Base-by-base conservation (phyloP, 2,329 filamentous ascomycete species). In the Verticillium zaregamsianum region DNA sequence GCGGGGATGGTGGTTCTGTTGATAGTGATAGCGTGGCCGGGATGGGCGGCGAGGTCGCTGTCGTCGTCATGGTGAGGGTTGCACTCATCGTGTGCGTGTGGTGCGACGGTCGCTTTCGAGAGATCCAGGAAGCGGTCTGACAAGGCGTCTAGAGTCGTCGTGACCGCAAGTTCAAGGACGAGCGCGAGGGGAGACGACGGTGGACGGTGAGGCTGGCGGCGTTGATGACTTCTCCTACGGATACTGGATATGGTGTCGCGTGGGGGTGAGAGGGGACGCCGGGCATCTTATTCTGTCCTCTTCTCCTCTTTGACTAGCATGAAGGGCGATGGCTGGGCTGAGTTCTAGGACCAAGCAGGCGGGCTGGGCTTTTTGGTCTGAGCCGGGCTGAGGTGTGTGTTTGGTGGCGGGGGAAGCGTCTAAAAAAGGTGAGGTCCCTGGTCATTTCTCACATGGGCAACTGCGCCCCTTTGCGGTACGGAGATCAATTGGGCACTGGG, bases 1-100 rank as follows among this genome's bases (percentile, higher is more conserved):
- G 62, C 62, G 56, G 52, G 62, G 40, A 62, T 56, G 63, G 63
- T 31, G 45, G 62, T 40, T 64, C 62, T 31, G 64, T 65, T 23
- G 63, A 64, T 57, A 65, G 63, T 28, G 64, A 65, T n/a, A 65
- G 55, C 9, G 64, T 64, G n/a, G 64, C 61, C 55, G 61, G 63
- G 37, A 63, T 25, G 14, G 55, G 39, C 33, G 61, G 61, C 25
- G 62, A 54, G 52, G 63, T 65, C 14, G 66, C 64, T 23, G 66
- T 66, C 23, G 66, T 66, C 6, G 65, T 66, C 23, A 68, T 66
- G 28, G 58, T 59, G 40, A 54, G 25, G 20, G 66, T 65, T 9
- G 62, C 64, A 20, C 67, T 65, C 32, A 67, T 65, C 56, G 66
- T 64, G 59, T 59, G 65, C 33, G 45, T 12, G 45, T 52, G 45